Conservation (phyloP, 2,329 filamentous ascomycete species). For the Colletotrichum sp. region DNA sequence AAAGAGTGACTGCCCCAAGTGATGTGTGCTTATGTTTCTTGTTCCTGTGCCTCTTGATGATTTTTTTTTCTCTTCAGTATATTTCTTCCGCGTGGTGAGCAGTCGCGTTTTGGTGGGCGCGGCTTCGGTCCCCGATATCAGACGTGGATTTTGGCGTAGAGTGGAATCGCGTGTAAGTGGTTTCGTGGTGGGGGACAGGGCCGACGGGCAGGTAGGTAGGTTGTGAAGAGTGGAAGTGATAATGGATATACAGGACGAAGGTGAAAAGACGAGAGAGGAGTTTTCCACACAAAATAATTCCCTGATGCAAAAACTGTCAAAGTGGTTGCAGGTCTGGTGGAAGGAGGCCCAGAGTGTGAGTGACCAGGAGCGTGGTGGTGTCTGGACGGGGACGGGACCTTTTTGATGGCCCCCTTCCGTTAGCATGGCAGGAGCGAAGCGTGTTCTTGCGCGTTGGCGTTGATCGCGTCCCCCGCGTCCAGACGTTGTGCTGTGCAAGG, state of each 20-base stretch:
- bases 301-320: conserved; percentile 6
- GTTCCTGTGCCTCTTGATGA: not conserved
- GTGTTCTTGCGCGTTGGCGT: conserved; percentile 24
- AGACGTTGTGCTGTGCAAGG: not conserved
- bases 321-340: conserved; percentile 27
- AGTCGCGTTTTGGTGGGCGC: conserved; percentile 12
- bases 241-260: not conserved
- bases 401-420: conserved; percentile 27
- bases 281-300: not conserved
- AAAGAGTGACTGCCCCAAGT: not conserved
- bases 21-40: not conserved
- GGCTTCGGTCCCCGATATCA: conserved; percentile 9
- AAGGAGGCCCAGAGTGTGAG: conserved; percentile 26
- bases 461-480: not conserved
- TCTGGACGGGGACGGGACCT: conserved; percentile 28
- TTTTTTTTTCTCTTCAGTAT: not conserved
- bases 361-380: not conserved
- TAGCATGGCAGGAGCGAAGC: conserved; percentile 13
- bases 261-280: not conserved
- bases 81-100: conserved; percentile 8
- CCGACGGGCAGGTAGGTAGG: not conserved
- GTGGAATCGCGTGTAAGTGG: conserved; percentile 20
- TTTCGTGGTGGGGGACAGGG: not conserved
- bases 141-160: conserved; percentile 15
- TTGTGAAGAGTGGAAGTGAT: not conserved